Evolutionary conservation across 106 monocot genomes (phyloP).

Genomic region (Vanilla planifolia): DNA sequence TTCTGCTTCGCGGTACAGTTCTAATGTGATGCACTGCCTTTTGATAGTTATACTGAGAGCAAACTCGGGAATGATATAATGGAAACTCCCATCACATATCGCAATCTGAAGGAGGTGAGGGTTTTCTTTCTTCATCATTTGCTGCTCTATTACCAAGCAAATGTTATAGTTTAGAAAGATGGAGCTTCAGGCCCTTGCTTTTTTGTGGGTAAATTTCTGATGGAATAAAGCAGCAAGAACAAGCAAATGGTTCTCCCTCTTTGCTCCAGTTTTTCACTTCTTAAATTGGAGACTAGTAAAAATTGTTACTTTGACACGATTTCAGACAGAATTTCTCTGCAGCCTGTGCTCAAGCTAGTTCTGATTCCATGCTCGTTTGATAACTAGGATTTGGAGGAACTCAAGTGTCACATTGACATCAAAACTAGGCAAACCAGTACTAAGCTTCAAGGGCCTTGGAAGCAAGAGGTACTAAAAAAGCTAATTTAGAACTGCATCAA

Average conservation of each 20-base stretch:
- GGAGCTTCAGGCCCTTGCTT: not conserved
- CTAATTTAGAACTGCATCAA: not conserved
- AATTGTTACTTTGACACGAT: too few species aligned
- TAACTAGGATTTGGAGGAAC: conserved; percentile 37
- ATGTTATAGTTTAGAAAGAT: not conserved
- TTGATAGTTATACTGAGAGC: conserved; percentile 44
- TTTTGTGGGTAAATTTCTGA: not conserved
- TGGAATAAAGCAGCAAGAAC: not conserved
- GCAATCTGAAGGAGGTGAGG: conserved; percentile 32
- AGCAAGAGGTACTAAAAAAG: conserved; percentile 53
- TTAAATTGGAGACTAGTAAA: too few species aligned
- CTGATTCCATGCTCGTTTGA: conserved; percentile 9
- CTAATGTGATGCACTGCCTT: not conserved
- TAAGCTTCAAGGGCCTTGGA: conserved; percentile 41
- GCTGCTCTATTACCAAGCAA: not conserved
- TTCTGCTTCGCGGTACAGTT: not conserved
- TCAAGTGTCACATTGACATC: conserved; percentile 8
- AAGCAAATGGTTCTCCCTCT: not conserved
- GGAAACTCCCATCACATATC: conserved; percentile 26
- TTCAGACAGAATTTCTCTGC: not conserved
- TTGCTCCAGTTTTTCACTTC: not conserved
- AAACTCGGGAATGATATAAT: conserved; percentile 17
- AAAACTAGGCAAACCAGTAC: conserved; percentile 21
- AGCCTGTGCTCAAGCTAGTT: not conserved
- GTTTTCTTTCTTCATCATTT: conserved; percentile 6